A percentile compares a stretch with the other conserved stretches of the same genome.
These are phyloP conservation scores for Calonectria multiphialidica DNA, from an alignment of 2,329 filamentous ascomycete genomes.

Conservation along the genomic window DNA sequence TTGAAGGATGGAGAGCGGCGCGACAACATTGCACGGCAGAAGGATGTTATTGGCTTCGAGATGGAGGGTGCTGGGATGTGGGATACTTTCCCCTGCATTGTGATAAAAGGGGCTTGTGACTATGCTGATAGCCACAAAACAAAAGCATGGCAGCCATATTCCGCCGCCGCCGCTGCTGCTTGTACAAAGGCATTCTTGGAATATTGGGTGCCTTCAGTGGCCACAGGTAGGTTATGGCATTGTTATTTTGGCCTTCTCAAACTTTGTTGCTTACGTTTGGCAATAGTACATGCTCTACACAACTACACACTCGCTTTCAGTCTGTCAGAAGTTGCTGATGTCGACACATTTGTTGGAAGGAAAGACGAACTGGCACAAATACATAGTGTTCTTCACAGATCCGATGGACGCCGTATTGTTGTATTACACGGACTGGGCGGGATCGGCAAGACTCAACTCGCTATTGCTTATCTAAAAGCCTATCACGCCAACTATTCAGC, in stretches of 20 bases:
- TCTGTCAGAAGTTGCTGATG: background rate
- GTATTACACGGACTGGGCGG: constrained; percentile 55
- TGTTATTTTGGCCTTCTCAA: background rate
- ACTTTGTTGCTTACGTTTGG: background rate
- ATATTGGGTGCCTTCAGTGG: too few relatives aligned
- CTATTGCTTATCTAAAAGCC: constrained; percentile 50
- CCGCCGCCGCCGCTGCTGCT: too few relatives aligned
- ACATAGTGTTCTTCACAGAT: background rate
- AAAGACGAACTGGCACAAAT: background rate
- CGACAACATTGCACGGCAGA: too few relatives aligned
- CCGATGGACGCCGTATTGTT: background rate
- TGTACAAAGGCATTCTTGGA: too few relatives aligned
- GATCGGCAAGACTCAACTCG: constrained; percentile 60
- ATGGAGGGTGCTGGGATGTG: too few relatives aligned
- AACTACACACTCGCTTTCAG: background rate
- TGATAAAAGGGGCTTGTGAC: too few relatives aligned
- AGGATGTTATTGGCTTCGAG: too few relatives aligned
- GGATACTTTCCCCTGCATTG: too few relatives aligned
- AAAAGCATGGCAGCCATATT: too few relatives aligned
- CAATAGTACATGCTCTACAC: background rate
- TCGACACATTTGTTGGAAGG: background rate
- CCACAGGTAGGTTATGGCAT: constrained; percentile 55
- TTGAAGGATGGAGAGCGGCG: too few relatives aligned
- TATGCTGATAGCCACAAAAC: too few relatives aligned
- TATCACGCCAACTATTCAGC: constrained; percentile 52